A percentile compares a stretch with the other conserved stretches of the same genome.
These are phyloP conservation scores for Asclepias syriaca DNA, from an alignment of 257 asterid species.

Conservation along the genomic window DNA sequence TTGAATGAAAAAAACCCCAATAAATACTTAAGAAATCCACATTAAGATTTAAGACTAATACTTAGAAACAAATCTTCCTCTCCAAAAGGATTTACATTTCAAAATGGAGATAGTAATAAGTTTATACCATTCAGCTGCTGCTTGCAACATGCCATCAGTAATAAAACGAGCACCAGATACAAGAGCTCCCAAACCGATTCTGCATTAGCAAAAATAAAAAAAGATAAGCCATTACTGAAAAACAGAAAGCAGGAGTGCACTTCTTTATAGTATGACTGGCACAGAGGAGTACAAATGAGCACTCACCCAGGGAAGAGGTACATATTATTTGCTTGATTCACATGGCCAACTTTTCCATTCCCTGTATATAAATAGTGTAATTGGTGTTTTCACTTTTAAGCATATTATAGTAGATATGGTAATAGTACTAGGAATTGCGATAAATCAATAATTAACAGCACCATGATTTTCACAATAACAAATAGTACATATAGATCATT, in stretches of 20 bases:
- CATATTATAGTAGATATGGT: not conserved
- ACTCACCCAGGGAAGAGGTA: slow-evolving; percentile 97
- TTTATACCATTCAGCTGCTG: slow-evolving; percentile 86
- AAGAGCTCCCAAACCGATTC: slow-evolving; percentile 98
- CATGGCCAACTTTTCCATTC: slow-evolving; percentile 75
- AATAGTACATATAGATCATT: not conserved
- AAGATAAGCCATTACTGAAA: slow-evolving; percentile 13
- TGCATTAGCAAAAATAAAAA: slow-evolving; percentile 26
- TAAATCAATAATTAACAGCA: not conserved
- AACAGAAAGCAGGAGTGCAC: not conserved
- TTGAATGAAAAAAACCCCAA: too few species aligned
- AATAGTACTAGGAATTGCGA: not conserved
- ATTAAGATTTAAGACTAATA: too few species aligned
- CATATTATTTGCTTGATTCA: slow-evolving; percentile 99
- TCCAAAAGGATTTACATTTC: not conserved
- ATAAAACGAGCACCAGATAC: slow-evolving; percentile 83
- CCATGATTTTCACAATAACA: not conserved
- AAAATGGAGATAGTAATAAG: slow-evolving; percentile 8
- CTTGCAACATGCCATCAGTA: slow-evolving; percentile 90
- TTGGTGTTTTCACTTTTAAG: slow-evolving; percentile 1
- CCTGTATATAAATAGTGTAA: slow-evolving; percentile 44
- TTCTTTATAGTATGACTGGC: not conserved
- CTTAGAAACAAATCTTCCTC: too few species aligned
- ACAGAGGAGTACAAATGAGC: slow-evolving; percentile 12
- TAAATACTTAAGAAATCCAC: too few species aligned